Evolutionary conservation across 2,329 filamentous ascomycete genomes (phyloP).

Genomic region (Neurospora sp.): DNA sequence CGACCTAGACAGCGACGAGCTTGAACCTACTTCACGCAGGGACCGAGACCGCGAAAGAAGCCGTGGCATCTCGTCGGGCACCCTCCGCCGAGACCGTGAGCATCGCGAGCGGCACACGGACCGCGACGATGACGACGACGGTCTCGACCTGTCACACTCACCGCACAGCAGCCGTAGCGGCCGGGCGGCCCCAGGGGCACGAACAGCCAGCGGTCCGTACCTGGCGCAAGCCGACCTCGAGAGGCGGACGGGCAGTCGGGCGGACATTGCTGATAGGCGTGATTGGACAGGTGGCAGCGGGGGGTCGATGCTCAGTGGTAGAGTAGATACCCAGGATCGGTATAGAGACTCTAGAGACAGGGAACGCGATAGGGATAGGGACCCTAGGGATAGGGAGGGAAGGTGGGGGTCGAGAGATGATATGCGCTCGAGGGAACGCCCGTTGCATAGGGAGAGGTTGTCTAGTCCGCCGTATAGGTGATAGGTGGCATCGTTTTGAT

Average conservation of each 20-base stretch:
- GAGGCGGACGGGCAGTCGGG: slow-evolving; percentile 39
- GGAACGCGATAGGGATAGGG: slow-evolving; percentile 23
- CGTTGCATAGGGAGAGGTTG: slow-evolving; percentile 1
- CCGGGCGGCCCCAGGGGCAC: background rate
- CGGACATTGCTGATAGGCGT: slow-evolving; percentile 33
- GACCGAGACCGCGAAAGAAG: slow-evolving; percentile 14
- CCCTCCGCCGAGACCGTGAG: slow-evolving; percentile 12
- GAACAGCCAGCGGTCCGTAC: slow-evolving; percentile 17
- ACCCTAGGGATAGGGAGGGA: slow-evolving; percentile 15
- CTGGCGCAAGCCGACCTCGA: slow-evolving; percentile 30
- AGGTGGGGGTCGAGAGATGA: slow-evolving; percentile 21
- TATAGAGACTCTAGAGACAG: slow-evolving; percentile 10
- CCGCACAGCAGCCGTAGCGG: slow-evolving; percentile 18
- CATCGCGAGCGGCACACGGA: slow-evolving; percentile 19
- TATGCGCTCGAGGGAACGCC: slow-evolving; percentile 7
- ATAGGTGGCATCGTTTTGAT: background rate
- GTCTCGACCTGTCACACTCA: slow-evolving; percentile 6
- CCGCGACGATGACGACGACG: slow-evolving; percentile 16
- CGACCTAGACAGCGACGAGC: background rate
- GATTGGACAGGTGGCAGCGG: slow-evolving; percentile 9
- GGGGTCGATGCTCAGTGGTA: slow-evolving; percentile 5
- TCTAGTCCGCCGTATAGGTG: background rate
- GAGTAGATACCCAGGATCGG: background rate
- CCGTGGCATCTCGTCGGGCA: slow-evolving; percentile 10
- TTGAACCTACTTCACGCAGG: background rate